Evolutionary conservation across 495 filamentous ascomycete genomes (phyloP).

Genomic region (Neurospora sp.): DNA sequence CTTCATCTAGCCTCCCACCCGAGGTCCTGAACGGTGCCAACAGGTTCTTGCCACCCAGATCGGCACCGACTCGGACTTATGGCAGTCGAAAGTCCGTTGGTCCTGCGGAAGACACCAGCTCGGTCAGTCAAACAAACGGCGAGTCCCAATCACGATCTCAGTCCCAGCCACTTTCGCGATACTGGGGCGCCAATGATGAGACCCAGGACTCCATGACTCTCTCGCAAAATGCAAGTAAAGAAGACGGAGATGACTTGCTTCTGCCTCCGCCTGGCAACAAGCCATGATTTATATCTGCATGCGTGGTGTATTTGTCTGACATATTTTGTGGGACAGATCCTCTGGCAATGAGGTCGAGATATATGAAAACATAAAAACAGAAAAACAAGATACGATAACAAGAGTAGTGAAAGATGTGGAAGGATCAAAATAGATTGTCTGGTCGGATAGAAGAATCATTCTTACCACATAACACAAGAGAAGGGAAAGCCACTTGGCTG

Average conservation of each 20-base stretch:
- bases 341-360: background rate
- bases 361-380: background rate
- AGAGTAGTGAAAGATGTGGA: background rate
- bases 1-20: background rate
- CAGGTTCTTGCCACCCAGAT: background rate
- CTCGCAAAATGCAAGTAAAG: background rate
- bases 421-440: background rate
- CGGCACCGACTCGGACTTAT: background rate
- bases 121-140: background rate
- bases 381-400: background rate
- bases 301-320: background rate
- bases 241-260: background rate
- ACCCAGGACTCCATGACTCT: constrained; percentile 6
- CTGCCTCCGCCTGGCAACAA: background rate
- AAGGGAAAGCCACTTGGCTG: background rate
- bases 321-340: background rate
- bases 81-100: background rate
- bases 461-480: background rate
- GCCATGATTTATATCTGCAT: background rate
- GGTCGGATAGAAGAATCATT: background rate
- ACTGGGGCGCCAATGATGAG: background rate
- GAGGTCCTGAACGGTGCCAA: background rate
- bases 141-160: constrained; percentile 5
- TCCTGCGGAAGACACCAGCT: background rate
- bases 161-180: background rate